These are phyloP conservation scores for Diplodia intermedia DNA, from an alignment of 2,329 filamentous ascomycete genomes.

Conservation along the genomic window DNA sequence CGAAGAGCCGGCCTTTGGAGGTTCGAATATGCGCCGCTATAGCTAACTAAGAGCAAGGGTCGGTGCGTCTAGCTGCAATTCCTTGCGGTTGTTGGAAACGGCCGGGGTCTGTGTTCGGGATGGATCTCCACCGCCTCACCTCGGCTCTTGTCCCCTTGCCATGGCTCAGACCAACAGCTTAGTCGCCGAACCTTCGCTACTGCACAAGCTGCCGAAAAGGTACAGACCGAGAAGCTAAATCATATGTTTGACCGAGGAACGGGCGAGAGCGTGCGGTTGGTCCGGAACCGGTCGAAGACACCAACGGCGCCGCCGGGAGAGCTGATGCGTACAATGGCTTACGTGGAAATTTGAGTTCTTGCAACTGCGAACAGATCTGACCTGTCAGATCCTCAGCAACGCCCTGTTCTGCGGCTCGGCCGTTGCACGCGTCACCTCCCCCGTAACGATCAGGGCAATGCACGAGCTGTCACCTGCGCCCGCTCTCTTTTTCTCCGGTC, in stretches of 20 bases:
- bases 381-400: neutral
- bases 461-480: neutral
- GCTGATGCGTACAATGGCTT: neutral
- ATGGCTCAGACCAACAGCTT: neutral
- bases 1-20: neutral
- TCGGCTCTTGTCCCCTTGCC: slow-evolving; percentile 16
- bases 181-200: neutral
- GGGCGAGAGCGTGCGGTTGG: slow-evolving; percentile 1
- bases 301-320: neutral
- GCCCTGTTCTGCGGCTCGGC: neutral
- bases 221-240: neutral
- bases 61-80: neutral
- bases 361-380: neutral
- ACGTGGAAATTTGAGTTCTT: neutral
- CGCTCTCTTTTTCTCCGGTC: neutral
- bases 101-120: slow-evolving; percentile 1
- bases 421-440: neutral
- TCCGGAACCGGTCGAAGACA: no score
- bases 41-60: neutral
- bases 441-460: slow-evolving; percentile 4
- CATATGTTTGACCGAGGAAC: neutral
- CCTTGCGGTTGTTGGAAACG: neutral
- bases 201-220: neutral
- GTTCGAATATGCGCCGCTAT: neutral
- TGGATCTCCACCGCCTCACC: slow-evolving; percentile 15